Percentiles rank a stretch among this genome's conserved stretches.
Conservation (phyloP, 306 rosid genomes). For the Pterocarpus santalinus region DNA sequence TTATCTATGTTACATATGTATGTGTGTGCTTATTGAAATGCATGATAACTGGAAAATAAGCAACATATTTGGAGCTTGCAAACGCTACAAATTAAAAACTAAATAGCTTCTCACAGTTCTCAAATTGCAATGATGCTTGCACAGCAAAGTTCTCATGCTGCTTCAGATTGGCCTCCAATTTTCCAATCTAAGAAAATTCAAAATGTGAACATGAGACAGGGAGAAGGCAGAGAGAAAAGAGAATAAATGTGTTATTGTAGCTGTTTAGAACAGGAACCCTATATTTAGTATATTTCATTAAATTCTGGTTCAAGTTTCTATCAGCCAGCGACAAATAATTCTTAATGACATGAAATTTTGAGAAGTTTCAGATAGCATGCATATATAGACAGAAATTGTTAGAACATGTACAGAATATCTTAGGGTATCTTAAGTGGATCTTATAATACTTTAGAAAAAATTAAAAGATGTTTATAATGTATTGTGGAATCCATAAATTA, state of each 20-base stretch:
- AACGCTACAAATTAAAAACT: conserved; percentile 25
- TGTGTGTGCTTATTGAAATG: not conserved
- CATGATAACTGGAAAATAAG: not conserved
- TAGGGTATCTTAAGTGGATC: not conserved
- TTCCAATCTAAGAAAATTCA: conserved; percentile 70
- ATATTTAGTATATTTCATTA: not conserved
- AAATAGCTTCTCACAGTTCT: conserved; percentile 64
- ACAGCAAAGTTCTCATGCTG: conserved; percentile 76
- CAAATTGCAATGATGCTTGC: conserved; percentile 69
- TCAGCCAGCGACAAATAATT: too few species aligned
- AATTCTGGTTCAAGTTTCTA: not conserved
- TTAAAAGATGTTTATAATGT: too few species aligned
- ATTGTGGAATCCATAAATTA: too few species aligned
- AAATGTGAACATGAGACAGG: conserved; percentile 37
- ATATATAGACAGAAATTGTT: not conserved
- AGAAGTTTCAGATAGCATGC: not conserved
- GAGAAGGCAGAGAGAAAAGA: not conserved
- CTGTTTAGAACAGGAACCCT: not conserved
- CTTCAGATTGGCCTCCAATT: conserved; percentile 76
- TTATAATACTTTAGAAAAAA: too few species aligned
- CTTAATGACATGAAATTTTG: too few species aligned
- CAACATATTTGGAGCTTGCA: not conserved
- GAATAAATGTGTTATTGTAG: not conserved
- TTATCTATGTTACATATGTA: not conserved
- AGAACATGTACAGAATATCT: too few species aligned